phyloP scores from a whole-genome alignment of 2,329 filamentous ascomycete species.

The Verticillium nubilum region DNA sequence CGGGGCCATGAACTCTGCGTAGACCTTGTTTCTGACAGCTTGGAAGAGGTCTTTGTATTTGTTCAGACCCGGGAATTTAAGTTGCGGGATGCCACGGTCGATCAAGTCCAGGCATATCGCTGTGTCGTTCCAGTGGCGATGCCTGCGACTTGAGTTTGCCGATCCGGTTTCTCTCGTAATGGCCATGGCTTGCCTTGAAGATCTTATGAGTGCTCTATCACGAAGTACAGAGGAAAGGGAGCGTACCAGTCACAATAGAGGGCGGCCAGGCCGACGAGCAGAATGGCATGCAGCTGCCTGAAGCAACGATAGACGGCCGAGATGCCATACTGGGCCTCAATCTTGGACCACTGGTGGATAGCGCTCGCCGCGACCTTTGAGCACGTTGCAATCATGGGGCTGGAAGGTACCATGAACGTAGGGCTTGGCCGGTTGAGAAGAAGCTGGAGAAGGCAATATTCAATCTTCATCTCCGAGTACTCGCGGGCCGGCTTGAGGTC shows the following conservation, averaged over 20 bases:
- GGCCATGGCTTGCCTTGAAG: background rate
- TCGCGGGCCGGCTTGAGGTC: constrained; percentile 15
- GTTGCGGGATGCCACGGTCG: constrained; percentile 3
- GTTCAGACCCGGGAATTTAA: constrained; percentile 2
- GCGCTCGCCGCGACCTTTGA: constrained; percentile 15
- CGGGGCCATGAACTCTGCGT: constrained; percentile 3
- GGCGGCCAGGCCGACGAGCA: constrained; percentile 15
- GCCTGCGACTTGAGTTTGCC: background rate
- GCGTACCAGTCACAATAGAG: constrained; percentile 20
- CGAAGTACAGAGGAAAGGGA: background rate
- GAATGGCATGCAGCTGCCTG: constrained; percentile 14
- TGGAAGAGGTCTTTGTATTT: constrained; percentile 9
- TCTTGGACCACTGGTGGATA: constrained; percentile 13
- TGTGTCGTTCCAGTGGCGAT: constrained; percentile 8
- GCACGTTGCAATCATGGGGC: constrained; percentile 14
- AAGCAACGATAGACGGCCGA: constrained; percentile 14
- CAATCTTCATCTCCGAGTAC: constrained; percentile 17
- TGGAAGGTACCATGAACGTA: constrained; percentile 19
- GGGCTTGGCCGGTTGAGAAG: constrained; percentile 16
- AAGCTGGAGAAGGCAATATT: constrained; percentile 16
- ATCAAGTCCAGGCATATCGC: constrained; percentile 9
- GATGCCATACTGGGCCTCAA: constrained; percentile 11
- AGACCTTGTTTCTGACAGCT: constrained; percentile 10
- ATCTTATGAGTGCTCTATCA: too few relatives aligned
- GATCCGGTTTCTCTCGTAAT: background rate